Evolutionary conservation across 2,329 filamentous ascomycete species (phyloP), one percentile per base, ranked within the genome.

Genomic region (Pestalotiopsis sp.): DNA sequence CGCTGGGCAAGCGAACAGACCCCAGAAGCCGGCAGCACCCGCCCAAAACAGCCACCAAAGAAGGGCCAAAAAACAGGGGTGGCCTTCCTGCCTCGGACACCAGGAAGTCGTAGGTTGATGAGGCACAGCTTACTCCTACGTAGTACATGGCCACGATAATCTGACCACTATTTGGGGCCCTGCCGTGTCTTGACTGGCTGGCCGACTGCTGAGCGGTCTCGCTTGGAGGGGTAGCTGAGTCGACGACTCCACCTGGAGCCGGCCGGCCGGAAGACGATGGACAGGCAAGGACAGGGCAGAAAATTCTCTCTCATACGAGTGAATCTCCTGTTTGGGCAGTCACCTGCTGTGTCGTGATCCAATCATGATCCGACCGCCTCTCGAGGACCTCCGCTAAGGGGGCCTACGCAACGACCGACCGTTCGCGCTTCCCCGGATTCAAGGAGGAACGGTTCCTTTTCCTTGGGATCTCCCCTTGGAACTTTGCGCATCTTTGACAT

Each of bases 141-240:
- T n/a, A n/a, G n/a, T n/a, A n/a, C 27, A 27, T 41, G 39, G n/a
- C 45, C 45, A 52, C 20, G 41, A 62, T 62, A 62, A n/a, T 60
- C 23, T 60, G 58, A 36, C 58, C 58, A 60, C 14, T 60, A 27
- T 60, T 45, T 45, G 12, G 17, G 13, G 12, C 17, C 7, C 45
- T 52, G 45, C 20, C 9, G 45, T 11, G 45, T 3, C 20, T 52
- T 52, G 45, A 39, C 20, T 59, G 36, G 31, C 31, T 36, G 31
- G 31, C 31, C 31, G 7, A 9, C 31, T 36, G 31, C 31, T 36
- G 31, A 36, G 31, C 31, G 31, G 59, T 62, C 59, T 62, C 59
- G 38, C 39, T 64, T 64, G 38, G 56, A 64, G 61, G 61, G 61
- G 61, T 64, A 64, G 61, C 27, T 64, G 61, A 23, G 61, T 23